phyloP scores from a whole-genome alignment of 2,329 filamentous ascomycete species.

The Botryotinia narcissicola region DNA sequence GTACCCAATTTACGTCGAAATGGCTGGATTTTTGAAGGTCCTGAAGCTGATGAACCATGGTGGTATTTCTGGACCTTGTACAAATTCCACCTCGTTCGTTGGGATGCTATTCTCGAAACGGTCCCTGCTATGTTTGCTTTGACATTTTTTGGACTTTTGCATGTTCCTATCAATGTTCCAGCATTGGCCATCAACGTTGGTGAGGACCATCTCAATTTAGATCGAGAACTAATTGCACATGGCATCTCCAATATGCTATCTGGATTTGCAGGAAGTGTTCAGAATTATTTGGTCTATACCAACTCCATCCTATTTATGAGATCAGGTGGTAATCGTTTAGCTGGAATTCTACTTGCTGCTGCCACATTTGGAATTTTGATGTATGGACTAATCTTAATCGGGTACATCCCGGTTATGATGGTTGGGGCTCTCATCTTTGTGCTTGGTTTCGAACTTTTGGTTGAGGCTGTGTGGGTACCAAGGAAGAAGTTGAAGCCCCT shows the following conservation, averaged over 20 bases:
- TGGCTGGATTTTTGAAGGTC: slow-evolving; percentile 91
- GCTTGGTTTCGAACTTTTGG: slow-evolving; percentile 85
- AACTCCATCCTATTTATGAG: slow-evolving; percentile 97
- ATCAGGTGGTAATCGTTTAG: slow-evolving; percentile 81
- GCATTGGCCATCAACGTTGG: slow-evolving; percentile 86
- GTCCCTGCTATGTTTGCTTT: slow-evolving; percentile 94
- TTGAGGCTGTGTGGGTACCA: slow-evolving; percentile 85
- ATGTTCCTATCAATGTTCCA: slow-evolving; percentile 97
- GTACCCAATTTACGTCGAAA: slow-evolving; percentile 63
- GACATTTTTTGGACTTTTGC: slow-evolving; percentile 95
- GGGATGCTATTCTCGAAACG: slow-evolving; percentile 77
- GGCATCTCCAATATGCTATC: slow-evolving; percentile 91
- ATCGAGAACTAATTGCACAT: slow-evolving; percentile 88
- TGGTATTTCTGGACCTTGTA: slow-evolving; percentile 98
- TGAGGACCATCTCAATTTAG: slow-evolving; percentile 88
- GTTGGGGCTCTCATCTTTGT: slow-evolving; percentile 94
- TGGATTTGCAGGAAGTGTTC: slow-evolving; percentile 80
- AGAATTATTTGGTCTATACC: slow-evolving; percentile 96
- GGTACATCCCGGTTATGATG: slow-evolving; percentile 94
- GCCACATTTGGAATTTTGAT: slow-evolving; percentile 81
- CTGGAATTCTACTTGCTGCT: slow-evolving; percentile 78
- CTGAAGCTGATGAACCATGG: slow-evolving; percentile 83
- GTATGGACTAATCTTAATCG: slow-evolving; percentile 82
- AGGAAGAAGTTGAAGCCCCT: slow-evolving; percentile 82
- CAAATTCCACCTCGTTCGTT: slow-evolving; percentile 77